Base-by-base conservation (phyloP, 2,329 filamentous ascomycete species). In the Metarhizium sp. region DNA sequence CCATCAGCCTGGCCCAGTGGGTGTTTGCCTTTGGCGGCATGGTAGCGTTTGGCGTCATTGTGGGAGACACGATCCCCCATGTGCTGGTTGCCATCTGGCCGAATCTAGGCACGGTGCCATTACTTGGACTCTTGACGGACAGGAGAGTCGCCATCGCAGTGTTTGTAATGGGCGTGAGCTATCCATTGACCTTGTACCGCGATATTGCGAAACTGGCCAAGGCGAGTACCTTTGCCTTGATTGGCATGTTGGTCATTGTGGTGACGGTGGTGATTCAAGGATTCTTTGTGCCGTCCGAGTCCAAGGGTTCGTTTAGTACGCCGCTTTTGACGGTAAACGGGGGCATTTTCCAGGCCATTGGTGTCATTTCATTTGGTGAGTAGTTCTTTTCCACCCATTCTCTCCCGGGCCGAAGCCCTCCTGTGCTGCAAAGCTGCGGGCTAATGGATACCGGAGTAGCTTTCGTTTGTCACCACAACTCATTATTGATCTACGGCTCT, bases 201-300 rank as follows among this genome's bases (percentile, higher is more conserved):
- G 94, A 99, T 71, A 99, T 99, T 73, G 87, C 94, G 56, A 97
- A 97, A 90, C 78, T 99, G 68, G 91, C 94, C 50, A 97, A 96
- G 80, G 94, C 94, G 64, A 96, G 91, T 66, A 94, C 92, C 8
- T 77, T 97, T 64, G 94, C 94, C 32, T 80, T 99, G 56, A 78
- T 96, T 61, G 95, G 91, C 75, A 99, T 99, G 94, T 65, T 84
- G 57, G 75, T 97, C 58, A 99, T 99, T 64, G 80, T 99, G 53
- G 67, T 91, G 51, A 94, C 94, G 0, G 89, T 99, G 29, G 75
- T 97, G 32, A 86, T 90, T 0, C 91, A 99, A 74, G 88, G 90
- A 3, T 78, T 86, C 55, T 75, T 87, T 55, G 87, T 91, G 11
- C 87, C 92, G 5, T 66, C 78, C 29, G 86, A 90, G 53, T 78